These are phyloP conservation scores for Cyberlindnera xylosilytica DNA, from an alignment of 805 yeast genomes.

Conservation along the genomic window DNA sequence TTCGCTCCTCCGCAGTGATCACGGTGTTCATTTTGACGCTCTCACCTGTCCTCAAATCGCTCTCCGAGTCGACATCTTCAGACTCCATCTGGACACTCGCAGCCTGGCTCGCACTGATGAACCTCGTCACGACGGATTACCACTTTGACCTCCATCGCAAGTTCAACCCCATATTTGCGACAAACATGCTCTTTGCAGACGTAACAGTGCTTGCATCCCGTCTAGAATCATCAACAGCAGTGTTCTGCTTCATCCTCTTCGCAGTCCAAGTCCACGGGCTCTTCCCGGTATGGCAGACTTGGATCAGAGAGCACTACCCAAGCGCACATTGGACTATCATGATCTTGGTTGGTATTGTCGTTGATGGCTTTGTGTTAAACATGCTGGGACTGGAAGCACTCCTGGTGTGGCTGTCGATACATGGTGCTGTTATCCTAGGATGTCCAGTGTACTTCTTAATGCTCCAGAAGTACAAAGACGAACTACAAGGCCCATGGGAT, in stretches of 20 bases:
- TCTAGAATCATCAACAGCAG: constrained; percentile 65
- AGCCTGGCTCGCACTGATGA: constrained; percentile 70
- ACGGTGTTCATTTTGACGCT: constrained; percentile 69
- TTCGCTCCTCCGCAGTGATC: constrained; percentile 69
- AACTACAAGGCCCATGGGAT: constrained; percentile 92
- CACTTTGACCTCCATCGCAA: constrained; percentile 41
- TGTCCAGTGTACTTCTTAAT: constrained; percentile 70
- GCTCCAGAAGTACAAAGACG: constrained; percentile 78
- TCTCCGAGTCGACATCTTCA: constrained; percentile 84
- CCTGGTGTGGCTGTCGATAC: constrained; percentile 48
- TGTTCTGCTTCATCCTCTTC: constrained; percentile 78
- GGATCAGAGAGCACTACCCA: constrained; percentile 42
- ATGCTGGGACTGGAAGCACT: constrained; percentile 42
- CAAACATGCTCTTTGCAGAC: constrained; percentile 79
- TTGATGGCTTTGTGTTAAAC: constrained; percentile 31
- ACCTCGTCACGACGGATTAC: constrained; percentile 67
- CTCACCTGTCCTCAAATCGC: constrained; percentile 86
- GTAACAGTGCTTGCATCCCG: constrained; percentile 92
- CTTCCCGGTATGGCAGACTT: constrained; percentile 65
- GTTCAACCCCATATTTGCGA: constrained; percentile 56
- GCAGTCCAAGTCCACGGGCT: constrained; percentile 69
- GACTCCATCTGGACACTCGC: constrained; percentile 95
- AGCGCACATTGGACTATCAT: constrained; percentile 13
- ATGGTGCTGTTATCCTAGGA: constrained; percentile 45
- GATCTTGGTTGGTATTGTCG: constrained; percentile 18